phyloP scores from a whole-genome alignment of 257 asterid genomes.

The Cruciata laevipes region DNA sequence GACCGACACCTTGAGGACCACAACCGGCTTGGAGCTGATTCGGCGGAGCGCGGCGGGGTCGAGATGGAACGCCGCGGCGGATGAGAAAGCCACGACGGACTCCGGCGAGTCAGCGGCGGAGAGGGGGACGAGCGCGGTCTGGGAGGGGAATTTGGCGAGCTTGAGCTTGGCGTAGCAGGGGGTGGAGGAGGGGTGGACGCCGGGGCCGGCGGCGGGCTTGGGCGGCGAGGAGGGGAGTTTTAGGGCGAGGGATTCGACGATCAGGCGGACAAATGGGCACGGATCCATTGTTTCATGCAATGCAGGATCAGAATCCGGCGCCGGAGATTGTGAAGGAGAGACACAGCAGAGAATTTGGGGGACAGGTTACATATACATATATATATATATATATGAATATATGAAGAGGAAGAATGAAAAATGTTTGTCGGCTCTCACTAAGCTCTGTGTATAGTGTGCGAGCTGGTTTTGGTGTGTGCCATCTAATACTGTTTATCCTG shows the following conservation, averaged over 20 bases:
- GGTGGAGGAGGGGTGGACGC: constrained; percentile 66
- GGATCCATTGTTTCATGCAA: constrained; percentile 63
- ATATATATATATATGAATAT: too few species aligned
- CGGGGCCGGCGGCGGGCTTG: constrained; percentile 48
- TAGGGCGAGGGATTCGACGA: constrained; percentile 59
- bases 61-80: constrained; percentile 54
- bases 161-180: constrained; percentile 80
- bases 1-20: constrained; percentile 45
- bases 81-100: too few species aligned
- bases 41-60: constrained; percentile 67
- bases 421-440: neutral
- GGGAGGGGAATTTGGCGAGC: constrained; percentile 61
- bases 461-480: too few species aligned
- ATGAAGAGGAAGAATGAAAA: too few species aligned
- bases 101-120: constrained; percentile 29
- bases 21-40: constrained; percentile 31
- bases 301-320: neutral
- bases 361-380: too few species aligned
- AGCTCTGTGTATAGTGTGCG: too few species aligned
- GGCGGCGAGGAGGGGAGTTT: constrained; percentile 47
- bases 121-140: constrained; percentile 59
- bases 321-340: neutral
- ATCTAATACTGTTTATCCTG: too few species aligned
- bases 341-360: too few species aligned
- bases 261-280: constrained; percentile 77